Percentiles rank a stretch among this genome's conserved stretches.
Conservation (phyloP, 768 basidiomycete species). For the Kwoniella bestiolae region DNA sequence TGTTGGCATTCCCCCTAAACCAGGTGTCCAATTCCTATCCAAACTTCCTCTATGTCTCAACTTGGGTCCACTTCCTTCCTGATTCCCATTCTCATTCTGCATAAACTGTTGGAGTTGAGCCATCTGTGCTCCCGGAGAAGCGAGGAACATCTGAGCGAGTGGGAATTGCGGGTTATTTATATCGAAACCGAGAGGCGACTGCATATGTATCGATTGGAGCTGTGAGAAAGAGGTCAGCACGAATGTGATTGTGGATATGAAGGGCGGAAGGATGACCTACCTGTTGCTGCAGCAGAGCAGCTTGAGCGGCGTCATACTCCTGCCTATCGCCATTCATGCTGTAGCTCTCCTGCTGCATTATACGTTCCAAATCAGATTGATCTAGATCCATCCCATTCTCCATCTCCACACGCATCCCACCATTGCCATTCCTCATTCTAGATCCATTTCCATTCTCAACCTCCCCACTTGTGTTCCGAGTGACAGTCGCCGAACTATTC, state of each 20-base stretch:
- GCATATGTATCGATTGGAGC: constrained; percentile 57
- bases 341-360: neutral
- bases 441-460: neutral
- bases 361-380: constrained; percentile 8
- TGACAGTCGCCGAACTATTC: constrained; percentile 11
- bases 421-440: neutral
- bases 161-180: constrained; percentile 34
- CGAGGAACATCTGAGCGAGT: constrained; percentile 40
- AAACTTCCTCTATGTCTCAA: constrained; percentile 9
- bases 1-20: constrained; percentile 62
- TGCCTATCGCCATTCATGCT: neutral
- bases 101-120: constrained; percentile 57
- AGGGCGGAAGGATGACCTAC: neutral
- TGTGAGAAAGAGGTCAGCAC: constrained; percentile 6
- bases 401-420: neutral
- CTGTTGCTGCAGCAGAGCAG: constrained; percentile 29
- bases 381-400: constrained; percentile 19
- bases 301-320: constrained; percentile 22
- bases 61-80: neutral
- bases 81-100: neutral
- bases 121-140: constrained; percentile 26
- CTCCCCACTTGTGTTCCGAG: constrained; percentile 4
- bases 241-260: neutral
- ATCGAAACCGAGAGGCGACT: constrained; percentile 52
- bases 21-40: constrained; percentile 16